Base-by-base conservation (phyloP, 352 stramenopile genomes). In the Thraustotheca clavata region DNA sequence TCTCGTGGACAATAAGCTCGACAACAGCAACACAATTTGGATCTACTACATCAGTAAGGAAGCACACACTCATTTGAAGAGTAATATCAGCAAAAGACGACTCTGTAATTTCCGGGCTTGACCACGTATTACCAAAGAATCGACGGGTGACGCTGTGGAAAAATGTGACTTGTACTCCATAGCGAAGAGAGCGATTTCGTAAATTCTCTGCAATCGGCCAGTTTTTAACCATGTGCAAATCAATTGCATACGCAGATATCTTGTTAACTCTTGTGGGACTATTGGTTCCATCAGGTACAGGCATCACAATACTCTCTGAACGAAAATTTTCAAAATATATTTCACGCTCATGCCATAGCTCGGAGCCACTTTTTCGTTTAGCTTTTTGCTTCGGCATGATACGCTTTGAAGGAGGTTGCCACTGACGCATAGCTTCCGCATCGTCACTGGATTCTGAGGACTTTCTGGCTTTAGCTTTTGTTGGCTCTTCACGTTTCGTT, bases 51-150 rank as follows among this genome's bases (percentile, higher is more conserved):
- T 86, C 77, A 9, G 90, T 86, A 43, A 88, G 66, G 46, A 96
- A 96, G 40, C 94, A 95, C 1, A 87, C 79, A 4, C 87, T 70
- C 39, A 88, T 74, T 39, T 90, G 86, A n/a, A 91, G 59, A 1
- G 66, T 11, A 0, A 82, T 73, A 29, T 88, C 76, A 3, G 57
- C 57, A 12, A 46, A 24, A n/a, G 27, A 3, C 5, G 27, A 34
- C 27, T 86, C 57, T 3, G 68, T 65, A 16, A 91, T 66, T 61
- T 91, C 82, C 0, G 82, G 76, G 52, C 76, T 92, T 2, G 84
- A 85, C 84, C 84, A 97, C 35, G 91, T 97, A 36, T 94, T 96
- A 3, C 91, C 91, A 63, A 96, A 98, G 70, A 97, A 98, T 11
- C 88, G 77, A 66, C 88, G 89, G 0, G 83, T 84, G 1, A 69